Evolutionary conservation across 2,329 filamentous ascomycete species (phyloP).

Genomic region (Escovopsis weberi): DNA sequence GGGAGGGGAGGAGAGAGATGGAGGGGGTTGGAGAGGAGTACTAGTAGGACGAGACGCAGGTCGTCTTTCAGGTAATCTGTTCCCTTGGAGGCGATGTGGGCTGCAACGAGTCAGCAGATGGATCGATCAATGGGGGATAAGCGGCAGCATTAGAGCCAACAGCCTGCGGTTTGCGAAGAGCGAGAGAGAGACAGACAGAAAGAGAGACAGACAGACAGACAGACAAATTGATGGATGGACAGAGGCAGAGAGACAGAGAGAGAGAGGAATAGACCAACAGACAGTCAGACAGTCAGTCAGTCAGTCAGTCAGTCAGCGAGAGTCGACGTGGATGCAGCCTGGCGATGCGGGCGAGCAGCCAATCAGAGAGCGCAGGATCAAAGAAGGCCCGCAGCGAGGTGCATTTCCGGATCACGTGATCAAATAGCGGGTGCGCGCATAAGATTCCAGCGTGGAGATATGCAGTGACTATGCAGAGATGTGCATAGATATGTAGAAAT

Average conservation of each 20-base stretch:
- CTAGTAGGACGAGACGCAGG: conserved; percentile 8
- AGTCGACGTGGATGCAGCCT: no score
- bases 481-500: no score
- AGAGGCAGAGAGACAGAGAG: no score
- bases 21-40: conserved; percentile 7
- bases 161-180: background rate
- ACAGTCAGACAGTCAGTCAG: background rate
- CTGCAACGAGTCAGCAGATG: background rate
- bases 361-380: conserved; percentile 8
- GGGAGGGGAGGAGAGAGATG: background rate
- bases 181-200: no score
- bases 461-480: no score
- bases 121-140: background rate
- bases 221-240: background rate
- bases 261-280: background rate
- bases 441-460: no score
- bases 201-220: background rate
- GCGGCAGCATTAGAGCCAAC: conserved; percentile 2
- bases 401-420: conserved; percentile 3
- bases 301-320: background rate
- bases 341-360: conserved; percentile 2
- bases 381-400: conserved; percentile 10
- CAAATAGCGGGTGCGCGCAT: background rate
- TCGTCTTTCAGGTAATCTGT: conserved; percentile 21
- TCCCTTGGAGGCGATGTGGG: conserved; percentile 8